Conservation (phyloP, 1,284 basidiomycete genomes). For the Xerocomus nothofagi region DNA sequence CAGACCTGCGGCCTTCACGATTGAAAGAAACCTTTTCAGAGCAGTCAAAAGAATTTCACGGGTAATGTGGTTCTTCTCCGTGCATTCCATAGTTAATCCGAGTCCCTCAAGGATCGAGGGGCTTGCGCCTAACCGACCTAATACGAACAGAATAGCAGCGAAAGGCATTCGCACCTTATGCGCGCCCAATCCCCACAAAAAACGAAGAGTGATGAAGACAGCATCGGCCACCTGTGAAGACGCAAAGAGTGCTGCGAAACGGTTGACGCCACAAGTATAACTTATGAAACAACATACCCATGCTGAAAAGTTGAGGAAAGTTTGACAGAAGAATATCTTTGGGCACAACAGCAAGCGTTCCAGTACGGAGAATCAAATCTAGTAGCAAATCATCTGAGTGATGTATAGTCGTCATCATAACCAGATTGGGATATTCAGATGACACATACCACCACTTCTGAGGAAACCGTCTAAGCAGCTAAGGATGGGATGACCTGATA, state of each 20-base stretch:
- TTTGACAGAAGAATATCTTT: slow-evolving; percentile 30
- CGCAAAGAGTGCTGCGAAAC: slow-evolving; percentile 18
- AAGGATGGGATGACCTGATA: slow-evolving; percentile 35
- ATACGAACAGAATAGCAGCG: slow-evolving; percentile 14
- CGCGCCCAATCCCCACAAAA: slow-evolving; percentile 21
- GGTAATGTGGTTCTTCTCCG: slow-evolving; percentile 10
- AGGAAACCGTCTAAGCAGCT: slow-evolving; percentile 37
- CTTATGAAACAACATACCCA: slow-evolving; percentile 37
- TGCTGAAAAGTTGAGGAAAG: slow-evolving; percentile 40
- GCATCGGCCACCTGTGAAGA: slow-evolving; percentile 27
- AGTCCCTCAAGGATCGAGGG: slow-evolving; percentile 17
- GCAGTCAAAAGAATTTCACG: slow-evolving; percentile 29
- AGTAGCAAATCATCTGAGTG: slow-evolving; percentile 41
- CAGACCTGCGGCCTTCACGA: slow-evolving; percentile 48
- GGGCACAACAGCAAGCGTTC: slow-evolving; percentile 36
- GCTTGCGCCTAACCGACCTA: slow-evolving; percentile 30
- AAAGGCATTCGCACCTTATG: slow-evolving; percentile 18
- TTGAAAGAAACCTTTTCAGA: slow-evolving; percentile 43
- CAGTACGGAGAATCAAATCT: slow-evolving; percentile 43
- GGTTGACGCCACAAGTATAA: slow-evolving; percentile 1
- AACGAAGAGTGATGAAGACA: slow-evolving; percentile 22
- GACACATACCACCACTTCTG: slow-evolving; percentile 39
- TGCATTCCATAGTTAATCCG: slow-evolving; percentile 10
- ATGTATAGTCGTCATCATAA: background rate
- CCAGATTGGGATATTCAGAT: background rate